These are phyloP conservation scores for Nadsonia fulvescens DNA, from an alignment of 805 yeast genomes.

Conservation along the genomic window DNA sequence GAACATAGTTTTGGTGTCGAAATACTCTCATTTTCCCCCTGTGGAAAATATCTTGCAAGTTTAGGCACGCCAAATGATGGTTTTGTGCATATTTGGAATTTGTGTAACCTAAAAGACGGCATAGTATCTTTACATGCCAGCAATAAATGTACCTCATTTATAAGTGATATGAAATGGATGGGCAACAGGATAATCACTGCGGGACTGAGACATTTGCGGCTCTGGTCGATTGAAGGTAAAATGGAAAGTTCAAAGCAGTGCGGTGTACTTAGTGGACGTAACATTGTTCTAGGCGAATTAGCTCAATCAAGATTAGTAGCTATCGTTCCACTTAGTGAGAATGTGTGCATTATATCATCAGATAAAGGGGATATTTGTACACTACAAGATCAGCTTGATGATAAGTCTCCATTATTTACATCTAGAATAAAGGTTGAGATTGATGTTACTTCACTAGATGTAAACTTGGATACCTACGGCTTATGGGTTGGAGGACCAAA, in stretches of 20 bases:
- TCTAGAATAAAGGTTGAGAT: slow-evolving; percentile 8
- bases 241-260: slow-evolving; percentile 10
- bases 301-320: slow-evolving; percentile 33
- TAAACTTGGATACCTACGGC: slow-evolving; percentile 22
- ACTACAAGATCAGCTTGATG: slow-evolving; percentile 5
- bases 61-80: slow-evolving; percentile 58
- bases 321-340: slow-evolving; percentile 19
- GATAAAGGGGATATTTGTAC: slow-evolving; percentile 15
- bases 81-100: slow-evolving; percentile 41
- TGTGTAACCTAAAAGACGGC: slow-evolving; percentile 15
- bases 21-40: slow-evolving; percentile 36
- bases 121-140: slow-evolving; percentile 26
- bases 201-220: slow-evolving; percentile 43
- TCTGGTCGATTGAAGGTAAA: slow-evolving; percentile 32
- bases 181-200: slow-evolving; percentile 30
- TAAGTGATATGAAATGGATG: slow-evolving; percentile 40
- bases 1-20: slow-evolving; percentile 55
- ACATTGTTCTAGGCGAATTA: slow-evolving; percentile 33
- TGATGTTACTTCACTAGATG: slow-evolving; percentile 10
- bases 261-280: slow-evolving; percentile 41
- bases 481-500: slow-evolving; percentile 19
- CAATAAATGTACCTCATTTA: slow-evolving; percentile 44
- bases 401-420: slow-evolving; percentile 6
- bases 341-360: slow-evolving; percentile 13
- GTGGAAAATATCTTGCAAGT: slow-evolving; percentile 37